These are phyloP conservation scores for Cryptosporidium viatorum DNA, from an alignment of 169 alveolate genomes.

Conservation along the genomic window DNA sequence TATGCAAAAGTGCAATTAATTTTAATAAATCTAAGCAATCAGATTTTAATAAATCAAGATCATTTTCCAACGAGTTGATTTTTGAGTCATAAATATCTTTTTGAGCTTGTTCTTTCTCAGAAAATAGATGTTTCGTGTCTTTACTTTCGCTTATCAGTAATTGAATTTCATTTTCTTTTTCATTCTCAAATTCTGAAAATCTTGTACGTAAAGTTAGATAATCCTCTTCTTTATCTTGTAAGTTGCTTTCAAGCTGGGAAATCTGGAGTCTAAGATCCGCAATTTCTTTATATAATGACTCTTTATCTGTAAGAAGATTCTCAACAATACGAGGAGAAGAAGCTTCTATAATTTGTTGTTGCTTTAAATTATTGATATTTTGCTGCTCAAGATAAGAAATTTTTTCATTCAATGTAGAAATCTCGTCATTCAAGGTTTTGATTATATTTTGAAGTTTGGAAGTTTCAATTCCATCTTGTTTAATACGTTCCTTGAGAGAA, in stretches of 20 bases:
- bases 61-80: slow-evolving; percentile 8
- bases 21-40: slow-evolving; percentile 27
- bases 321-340: slow-evolving; percentile 64
- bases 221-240: slow-evolving; percentile 33
- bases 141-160: background rate
- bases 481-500: slow-evolving; percentile 49
- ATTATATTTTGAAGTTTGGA: slow-evolving; percentile 14
- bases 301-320: slow-evolving; percentile 37
- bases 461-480: slow-evolving; percentile 43
- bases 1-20: slow-evolving; percentile 7
- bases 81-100: slow-evolving; percentile 10
- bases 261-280: slow-evolving; percentile 71
- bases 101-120: slow-evolving; percentile 9
- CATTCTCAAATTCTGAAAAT: slow-evolving; percentile 3
- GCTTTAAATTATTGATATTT: slow-evolving; percentile 9
- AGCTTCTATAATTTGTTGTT: slow-evolving; percentile 3
- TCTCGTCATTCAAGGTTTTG: slow-evolving; percentile 24
- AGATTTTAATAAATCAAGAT: slow-evolving; percentile 6
- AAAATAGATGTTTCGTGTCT: background rate
- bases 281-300: slow-evolving; percentile 69
- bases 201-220: background rate
- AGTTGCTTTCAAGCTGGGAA: slow-evolving; percentile 40
- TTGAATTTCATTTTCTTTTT: slow-evolving; percentile 16
- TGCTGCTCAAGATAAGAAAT: slow-evolving; percentile 50
- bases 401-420: slow-evolving; percentile 5